Base-by-base conservation (phyloP, 75 land plant species). In the Selaginella tamariscina region DNA sequence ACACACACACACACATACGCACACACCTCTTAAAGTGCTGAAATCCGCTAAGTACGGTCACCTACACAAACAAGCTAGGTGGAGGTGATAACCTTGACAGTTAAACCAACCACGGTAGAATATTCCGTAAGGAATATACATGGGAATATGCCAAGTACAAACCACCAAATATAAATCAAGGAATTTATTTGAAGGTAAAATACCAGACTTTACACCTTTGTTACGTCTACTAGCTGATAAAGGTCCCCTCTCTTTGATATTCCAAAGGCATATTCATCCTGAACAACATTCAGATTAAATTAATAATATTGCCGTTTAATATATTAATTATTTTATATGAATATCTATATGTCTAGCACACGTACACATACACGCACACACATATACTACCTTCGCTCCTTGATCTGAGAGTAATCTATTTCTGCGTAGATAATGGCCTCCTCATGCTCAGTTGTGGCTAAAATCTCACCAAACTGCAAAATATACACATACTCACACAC, bases 361-460 rank as follows among this genome's bases (percentile, higher is more conserved):
- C 21, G 63, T 31, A 29, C 18, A 68, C 69, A 1, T 30, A 24
- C 67, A 9, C 22, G 27, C 1, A 65, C 27, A 29, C n/a, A 65
- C 24, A 33, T 11, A 26, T 56, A 11, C 29, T 65, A 86, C 98
- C 98, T 90, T 70, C 86, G 78, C 22, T 78, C 44, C 55, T 87
- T 82, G 32, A 90, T 79, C 24, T 67, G 54, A 2, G 91, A 77
- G 71, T 90, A 94, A 70, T 94, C 98, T 74, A 94, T 81, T 64
- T 94, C 96, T 24, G 86, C 84, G 54, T 84, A 73, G 44, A 94
- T 32, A 32, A 73, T 87, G 13, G 82, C 78, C 66, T 90, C 91
- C 30, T 87, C 85, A 62, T 87, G 91, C 64, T 80, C 96, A 24
- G 98, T 83, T 30, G 96, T 87, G 31, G 98, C 96, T 27, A 90